Percentiles rank a stretch among this genome's conserved stretches.
phyloP scores from a whole-genome alignment of 129 eudicot genomes.

The Cynara cardunculus region DNA sequence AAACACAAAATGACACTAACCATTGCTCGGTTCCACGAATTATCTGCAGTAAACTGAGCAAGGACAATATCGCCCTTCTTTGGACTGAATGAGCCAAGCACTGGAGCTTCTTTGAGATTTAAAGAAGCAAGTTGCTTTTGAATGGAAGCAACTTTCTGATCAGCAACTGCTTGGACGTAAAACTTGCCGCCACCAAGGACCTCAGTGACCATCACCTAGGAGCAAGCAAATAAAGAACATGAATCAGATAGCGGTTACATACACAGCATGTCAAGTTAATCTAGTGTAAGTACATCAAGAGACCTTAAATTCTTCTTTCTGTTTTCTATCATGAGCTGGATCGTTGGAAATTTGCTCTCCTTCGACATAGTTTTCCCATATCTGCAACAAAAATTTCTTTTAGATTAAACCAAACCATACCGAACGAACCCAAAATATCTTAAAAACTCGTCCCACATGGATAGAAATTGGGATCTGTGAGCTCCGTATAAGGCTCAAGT shows the following conservation, averaged over 20 bases:
- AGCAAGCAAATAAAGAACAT: background rate
- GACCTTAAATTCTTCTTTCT: slow-evolving; percentile 90
- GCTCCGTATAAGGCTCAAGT: too few relatives aligned
- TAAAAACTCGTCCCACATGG: too few relatives aligned
- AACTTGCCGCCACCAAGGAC: slow-evolving; percentile 67
- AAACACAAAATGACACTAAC: slow-evolving; percentile 27
- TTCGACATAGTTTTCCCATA: slow-evolving; percentile 93
- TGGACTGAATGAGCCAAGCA: slow-evolving; percentile 55
- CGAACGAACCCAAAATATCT: background rate
- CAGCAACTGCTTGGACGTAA: slow-evolving; percentile 57
- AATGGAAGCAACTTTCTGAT: slow-evolving; percentile 47
- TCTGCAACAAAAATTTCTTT: slow-evolving; percentile 37
- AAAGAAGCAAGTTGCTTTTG: slow-evolving; percentile 65
- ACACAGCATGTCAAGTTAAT: background rate
- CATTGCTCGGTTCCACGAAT: slow-evolving; percentile 79
- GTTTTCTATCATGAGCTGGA: slow-evolving; percentile 48
- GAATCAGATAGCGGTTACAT: background rate
- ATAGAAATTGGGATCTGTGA: too few relatives aligned
- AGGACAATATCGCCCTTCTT: slow-evolving; percentile 64
- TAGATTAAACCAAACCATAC: background rate
- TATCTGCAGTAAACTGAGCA: slow-evolving; percentile 64
- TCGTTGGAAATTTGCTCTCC: slow-evolving; percentile 87
- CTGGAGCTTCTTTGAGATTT: slow-evolving; percentile 51
- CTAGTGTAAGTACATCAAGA: background rate
- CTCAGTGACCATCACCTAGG: slow-evolving; percentile 61